A percentile compares a stretch with the other conserved stretches of the same genome.
Evolutionary conservation across 495 filamentous ascomycete genomes (phyloP).

Genomic region (Aspergillus ellipticus): DNA sequence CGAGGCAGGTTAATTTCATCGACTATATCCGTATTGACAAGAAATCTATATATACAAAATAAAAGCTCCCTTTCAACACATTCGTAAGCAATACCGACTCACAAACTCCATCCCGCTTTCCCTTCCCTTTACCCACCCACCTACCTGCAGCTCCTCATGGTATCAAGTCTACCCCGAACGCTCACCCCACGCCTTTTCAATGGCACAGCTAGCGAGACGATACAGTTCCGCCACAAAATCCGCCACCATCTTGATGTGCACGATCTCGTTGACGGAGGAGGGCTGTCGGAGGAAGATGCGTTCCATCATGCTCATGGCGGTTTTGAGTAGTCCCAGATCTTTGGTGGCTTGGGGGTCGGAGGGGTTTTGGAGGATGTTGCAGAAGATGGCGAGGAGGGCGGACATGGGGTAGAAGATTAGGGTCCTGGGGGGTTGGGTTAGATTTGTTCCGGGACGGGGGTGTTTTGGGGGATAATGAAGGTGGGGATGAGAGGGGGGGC

Average conservation of each 20-base stretch:
- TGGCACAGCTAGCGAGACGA: conserved; percentile 39
- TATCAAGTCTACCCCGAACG: conserved; percentile 8
- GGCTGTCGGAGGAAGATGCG: conserved; percentile 37
- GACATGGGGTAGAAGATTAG: conserved; percentile 52
- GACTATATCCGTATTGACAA: too few species aligned
- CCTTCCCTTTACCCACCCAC: neutral
- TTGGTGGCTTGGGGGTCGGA: conserved; percentile 39
- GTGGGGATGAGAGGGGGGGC: neutral
- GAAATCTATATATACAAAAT: too few species aligned
- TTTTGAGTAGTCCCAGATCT: conserved; percentile 39
- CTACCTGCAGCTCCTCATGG: too few species aligned
- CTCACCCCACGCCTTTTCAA: conserved; percentile 41
- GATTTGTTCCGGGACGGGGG: too few species aligned
- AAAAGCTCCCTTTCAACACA: too few species aligned
- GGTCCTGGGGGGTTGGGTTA: conserved; percentile 26
- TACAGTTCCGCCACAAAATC: conserved; percentile 47
- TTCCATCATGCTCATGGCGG: conserved; percentile 41
- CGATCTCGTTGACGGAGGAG: conserved; percentile 39
- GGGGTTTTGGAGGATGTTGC: conserved; percentile 47
- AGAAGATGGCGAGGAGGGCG: conserved; percentile 48
- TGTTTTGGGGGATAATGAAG: neutral
- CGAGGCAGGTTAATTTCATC: too few species aligned
- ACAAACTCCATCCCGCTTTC: too few species aligned
- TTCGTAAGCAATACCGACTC: too few species aligned
- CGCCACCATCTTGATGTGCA: conserved; percentile 43